Evolutionary conservation across 345 rosid species (phyloP), one percentile per base, ranked within the genome.

Genomic region (Adansonia digitata): DNA sequence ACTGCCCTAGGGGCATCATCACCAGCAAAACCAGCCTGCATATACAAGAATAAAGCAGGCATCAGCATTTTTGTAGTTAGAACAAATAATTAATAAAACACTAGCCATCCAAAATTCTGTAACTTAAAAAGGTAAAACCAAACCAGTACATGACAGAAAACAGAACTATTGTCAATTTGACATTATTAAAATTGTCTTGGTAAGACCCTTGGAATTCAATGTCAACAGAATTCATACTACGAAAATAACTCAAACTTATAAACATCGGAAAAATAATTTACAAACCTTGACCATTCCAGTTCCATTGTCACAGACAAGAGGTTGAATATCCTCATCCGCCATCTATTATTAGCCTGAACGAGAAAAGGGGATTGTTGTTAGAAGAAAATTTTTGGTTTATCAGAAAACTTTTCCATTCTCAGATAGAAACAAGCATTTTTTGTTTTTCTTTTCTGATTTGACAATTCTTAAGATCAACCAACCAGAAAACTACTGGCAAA

Each of bases 271-370:
- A 66, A 46, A 37, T 2, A 69, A 56, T 5, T 17, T 11, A 77
- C 92, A 62, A 35, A 88, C 92, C 90, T 88, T 88, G 71, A 88
- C 92, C 92, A 86, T 88, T 74, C 92, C 92, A 29, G 92, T 88
- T 75, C 92, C 92, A 85, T 88, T 88, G 86, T 88, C 93, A 5
- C 93, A 89, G 12, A 89, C 93, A 2, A 89, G 90, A 74, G 93
- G 93, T 78, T 89, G 93, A 79, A 93, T 93, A 73, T 93, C 98
- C 88, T 93, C 98, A 62, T 94, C 98, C 4, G 97, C 98, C 98
- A 94, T 94, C 73, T 90, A 82, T 72, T 72, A 84, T 75, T 37
- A 75, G 5, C 78, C 72, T 57, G 67, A 29, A 56, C 17, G 3
- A 4, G 27, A 62, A 56, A 76, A 79, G 48, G 34, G 20, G 43